phyloP scores from a whole-genome alignment of 202 grass and related monocot genomes.

The Zizania palustris region DNA sequence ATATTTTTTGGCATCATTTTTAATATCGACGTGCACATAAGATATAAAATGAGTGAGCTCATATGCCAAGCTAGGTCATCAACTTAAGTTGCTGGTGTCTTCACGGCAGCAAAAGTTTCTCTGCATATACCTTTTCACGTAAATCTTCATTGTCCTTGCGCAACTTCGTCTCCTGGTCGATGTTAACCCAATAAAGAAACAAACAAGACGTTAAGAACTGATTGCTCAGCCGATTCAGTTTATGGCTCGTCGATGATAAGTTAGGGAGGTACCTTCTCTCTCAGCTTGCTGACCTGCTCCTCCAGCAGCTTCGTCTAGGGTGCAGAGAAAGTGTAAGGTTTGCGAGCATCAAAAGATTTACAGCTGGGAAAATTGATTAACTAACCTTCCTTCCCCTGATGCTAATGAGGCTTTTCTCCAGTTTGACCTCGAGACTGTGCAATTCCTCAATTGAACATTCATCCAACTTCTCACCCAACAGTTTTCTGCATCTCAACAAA shows the following conservation, averaged over 20 bases:
- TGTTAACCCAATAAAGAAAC: slow-evolving; percentile 27
- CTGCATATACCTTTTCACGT: slow-evolving; percentile 53
- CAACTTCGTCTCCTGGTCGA: slow-evolving; percentile 54
- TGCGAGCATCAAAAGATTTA: slow-evolving; percentile 1
- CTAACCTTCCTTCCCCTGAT: slow-evolving; percentile 75
- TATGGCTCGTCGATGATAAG: neutral
- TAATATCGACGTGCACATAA: slow-evolving; percentile 21
- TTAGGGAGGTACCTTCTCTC: slow-evolving; percentile 56
- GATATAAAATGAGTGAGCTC: slow-evolving; percentile 34
- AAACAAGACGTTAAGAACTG: slow-evolving; percentile 20
- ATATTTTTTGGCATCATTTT: neutral
- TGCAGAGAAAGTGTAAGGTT: slow-evolving; percentile 19
- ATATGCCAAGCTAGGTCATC: neutral
- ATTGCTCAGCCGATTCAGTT: neutral
- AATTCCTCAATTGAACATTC: slow-evolving; percentile 68
- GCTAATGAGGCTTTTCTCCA: slow-evolving; percentile 57
- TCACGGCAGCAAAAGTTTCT: slow-evolving; percentile 12
- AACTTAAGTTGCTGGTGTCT: neutral
- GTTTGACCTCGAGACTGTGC: slow-evolving; percentile 48
- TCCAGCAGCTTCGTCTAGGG: slow-evolving; percentile 52
- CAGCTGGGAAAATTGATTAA: neutral
- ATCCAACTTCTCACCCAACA: slow-evolving; percentile 68
- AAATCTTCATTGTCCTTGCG: slow-evolving; percentile 64
- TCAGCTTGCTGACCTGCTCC: slow-evolving; percentile 58
- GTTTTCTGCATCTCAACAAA: slow-evolving; percentile 50